Percentiles rank a stretch among this genome's conserved stretches.
These are phyloP conservation scores for Durio zibethinus DNA, from an alignment of 345 rosid genomes.

Conservation along the genomic window DNA sequence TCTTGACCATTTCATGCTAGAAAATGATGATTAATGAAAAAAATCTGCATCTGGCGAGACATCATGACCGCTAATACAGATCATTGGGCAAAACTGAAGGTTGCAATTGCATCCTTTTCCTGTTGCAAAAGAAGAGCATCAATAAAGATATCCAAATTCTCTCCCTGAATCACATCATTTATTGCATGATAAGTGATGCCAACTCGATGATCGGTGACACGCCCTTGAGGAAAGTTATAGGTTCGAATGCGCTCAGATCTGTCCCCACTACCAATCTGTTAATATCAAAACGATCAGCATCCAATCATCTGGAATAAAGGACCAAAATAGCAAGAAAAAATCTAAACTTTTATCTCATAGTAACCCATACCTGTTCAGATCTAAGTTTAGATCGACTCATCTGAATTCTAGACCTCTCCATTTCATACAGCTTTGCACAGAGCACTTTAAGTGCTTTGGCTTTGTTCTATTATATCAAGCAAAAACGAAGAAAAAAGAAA, in stretches of 20 bases:
- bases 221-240: constrained; percentile 92
- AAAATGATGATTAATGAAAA: not conserved
- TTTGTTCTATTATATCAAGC: constrained; percentile 55
- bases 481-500: not conserved
- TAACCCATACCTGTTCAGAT: constrained; percentile 67
- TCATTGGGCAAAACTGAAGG: constrained; percentile 56
- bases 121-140: constrained; percentile 80
- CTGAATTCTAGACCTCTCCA: constrained; percentile 78
- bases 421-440: constrained; percentile 90
- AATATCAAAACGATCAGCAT: constrained; percentile 7
- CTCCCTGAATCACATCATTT: constrained; percentile 77
- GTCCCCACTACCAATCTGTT: constrained; percentile 92
- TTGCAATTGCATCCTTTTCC: constrained; percentile 92
- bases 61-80: not conserved
- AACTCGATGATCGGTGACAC: constrained; percentile 84
- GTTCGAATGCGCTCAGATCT: constrained; percentile 90
- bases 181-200: constrained; percentile 81
- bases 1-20: not conserved
- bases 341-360: not conserved
- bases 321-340: not conserved
- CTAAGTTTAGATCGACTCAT: constrained; percentile 71
- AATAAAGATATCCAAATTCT: constrained; percentile 68
- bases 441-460: constrained; percentile 87
- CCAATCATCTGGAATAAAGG: constrained; percentile 13
- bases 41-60: not conserved